phyloP scores from a whole-genome alignment of 2,329 filamentous ascomycete genomes.

The Cercospora nicotianae region DNA sequence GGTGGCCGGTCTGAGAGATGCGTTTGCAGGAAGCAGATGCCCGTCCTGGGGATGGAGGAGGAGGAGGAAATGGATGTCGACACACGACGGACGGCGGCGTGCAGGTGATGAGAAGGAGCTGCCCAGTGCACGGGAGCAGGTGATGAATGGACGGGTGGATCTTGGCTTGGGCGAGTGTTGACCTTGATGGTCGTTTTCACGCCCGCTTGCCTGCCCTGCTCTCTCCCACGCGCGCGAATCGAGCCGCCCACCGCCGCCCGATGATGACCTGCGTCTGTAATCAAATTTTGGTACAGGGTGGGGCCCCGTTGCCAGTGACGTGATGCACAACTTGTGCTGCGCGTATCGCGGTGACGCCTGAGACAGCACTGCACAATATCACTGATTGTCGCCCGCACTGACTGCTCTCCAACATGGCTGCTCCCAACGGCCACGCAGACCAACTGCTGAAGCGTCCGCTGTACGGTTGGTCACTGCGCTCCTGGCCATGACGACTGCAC shows the following conservation, averaged over 20 bases:
- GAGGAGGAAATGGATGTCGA: not conserved
- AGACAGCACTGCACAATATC: conserved; percentile 5
- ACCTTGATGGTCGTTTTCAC: conserved; percentile 1
- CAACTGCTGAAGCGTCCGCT: conserved; percentile 50
- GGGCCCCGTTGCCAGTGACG: not conserved
- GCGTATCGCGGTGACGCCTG: not conserved
- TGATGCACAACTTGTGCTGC: not conserved
- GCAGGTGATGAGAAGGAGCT: not conserved
- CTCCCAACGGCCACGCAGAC: conserved; percentile 24
- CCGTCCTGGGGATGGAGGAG: not conserved
- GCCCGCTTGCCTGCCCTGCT: too few relatives aligned
- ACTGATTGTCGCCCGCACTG: not conserved
- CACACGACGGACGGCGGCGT: not conserved
- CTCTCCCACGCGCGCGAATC: conserved; percentile 2
- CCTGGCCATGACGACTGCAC: not conserved
- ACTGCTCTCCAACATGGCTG: conserved; percentile 29
- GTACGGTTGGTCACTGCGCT: conserved; percentile 45
- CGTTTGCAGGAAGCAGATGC: not conserved
- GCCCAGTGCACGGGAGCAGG: not conserved
- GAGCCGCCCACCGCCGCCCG: not conserved
- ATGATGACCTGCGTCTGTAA: not conserved
- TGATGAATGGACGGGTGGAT: not conserved
- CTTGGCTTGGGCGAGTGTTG: not conserved
- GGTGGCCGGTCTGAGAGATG: not conserved
- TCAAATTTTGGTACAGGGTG: conserved; percentile 1